Evolutionary conservation across 1,284 basidiomycete species (phyloP).

Genomic region (Tilletiopsis washingtonensis): DNA sequence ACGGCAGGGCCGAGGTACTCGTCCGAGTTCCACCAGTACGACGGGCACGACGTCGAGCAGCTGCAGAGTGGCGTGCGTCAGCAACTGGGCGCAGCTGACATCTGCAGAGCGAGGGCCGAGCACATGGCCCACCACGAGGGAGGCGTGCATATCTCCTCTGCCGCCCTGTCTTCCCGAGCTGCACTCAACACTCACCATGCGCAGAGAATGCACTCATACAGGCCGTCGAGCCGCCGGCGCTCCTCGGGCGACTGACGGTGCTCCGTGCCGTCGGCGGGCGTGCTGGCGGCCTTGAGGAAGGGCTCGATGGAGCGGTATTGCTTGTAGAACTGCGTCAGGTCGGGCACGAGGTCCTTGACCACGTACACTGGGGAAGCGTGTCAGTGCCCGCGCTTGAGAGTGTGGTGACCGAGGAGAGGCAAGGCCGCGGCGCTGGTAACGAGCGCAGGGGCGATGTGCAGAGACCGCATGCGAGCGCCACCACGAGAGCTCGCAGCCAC

Average conservation of each 20-base stretch:
- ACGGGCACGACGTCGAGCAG: constrained; percentile 84
- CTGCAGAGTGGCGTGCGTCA: constrained; percentile 67
- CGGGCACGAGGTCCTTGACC: constrained; percentile 92
- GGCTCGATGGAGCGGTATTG: constrained; percentile 97
- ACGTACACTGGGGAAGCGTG: constrained; percentile 71
- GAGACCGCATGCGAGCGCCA: too few relatives aligned
- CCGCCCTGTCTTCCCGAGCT: too few relatives aligned
- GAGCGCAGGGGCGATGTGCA: too few relatives aligned
- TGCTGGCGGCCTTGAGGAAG: constrained; percentile 42
- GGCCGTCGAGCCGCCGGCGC: constrained; percentile 87
- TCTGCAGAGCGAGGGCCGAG: too few relatives aligned
- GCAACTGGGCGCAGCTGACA: too few relatives aligned
- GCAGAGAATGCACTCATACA: constrained; percentile 66
- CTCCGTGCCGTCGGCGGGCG: constrained; percentile 55
- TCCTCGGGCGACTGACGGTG: constrained; percentile 85
- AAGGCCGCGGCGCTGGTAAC: neutral
- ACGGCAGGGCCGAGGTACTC: constrained; percentile 95
- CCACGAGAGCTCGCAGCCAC: too few relatives aligned
- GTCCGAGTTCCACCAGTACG: constrained; percentile 99
- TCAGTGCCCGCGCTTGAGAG: neutral
- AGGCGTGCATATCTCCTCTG: too few relatives aligned
- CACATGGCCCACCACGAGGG: too few relatives aligned
- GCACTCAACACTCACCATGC: constrained; percentile 15
- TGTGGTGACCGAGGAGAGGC: neutral
- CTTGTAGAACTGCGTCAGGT: constrained; percentile 88